Base-by-base conservation (phyloP, 495 filamentous ascomycete species). In the Oidiodendron maius region DNA sequence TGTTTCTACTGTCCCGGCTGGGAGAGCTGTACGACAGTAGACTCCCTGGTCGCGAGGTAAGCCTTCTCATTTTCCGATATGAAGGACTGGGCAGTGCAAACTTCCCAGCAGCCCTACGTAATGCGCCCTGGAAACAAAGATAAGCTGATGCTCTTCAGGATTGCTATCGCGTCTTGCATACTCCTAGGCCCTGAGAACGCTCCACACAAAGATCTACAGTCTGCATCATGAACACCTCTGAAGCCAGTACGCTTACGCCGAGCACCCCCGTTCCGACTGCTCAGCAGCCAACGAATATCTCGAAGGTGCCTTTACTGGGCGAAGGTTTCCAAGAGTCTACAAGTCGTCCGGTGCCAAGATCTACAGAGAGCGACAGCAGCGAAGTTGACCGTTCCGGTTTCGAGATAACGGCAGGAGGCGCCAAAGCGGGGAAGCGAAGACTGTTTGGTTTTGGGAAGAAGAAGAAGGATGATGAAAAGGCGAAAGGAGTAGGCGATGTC, bases 371-470 rank as follows among this genome's bases (percentile, higher is more conserved):
- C 44, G 37, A 40, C 5, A 62, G 45, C 44, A 56, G 52, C 22
- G 53, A 60, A 40, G 15, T 34, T 10, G 53, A 60, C 35, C 16
- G 21, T 3, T 57, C 52, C 4, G 8, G 16, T 35, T 34, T 24
- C 4, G 38, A 50, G 18, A 47, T 17, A 17, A 23, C 45, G 10
- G 46, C n/a, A n/a, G 52, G 55, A 22, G 53, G 37, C 25, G 46
- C 44, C 18, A 77, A 77, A 55, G 48, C 55, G 26, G 74, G 74
- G 60, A 78, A 71, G 60, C 64, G 74, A 26, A 63, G 68, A 54
- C 51, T 84, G 23, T 84, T 83, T 57, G 75, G 77, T 10, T 75
- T 86, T 44, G 82, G 81, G 38, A 85, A 82, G 70, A 84, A 83
- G 40, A 85, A 82, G 71, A 84, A 83, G 63, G 71, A 79, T 16